Conservation (phyloP, 805 yeast species). For the Cyberlindnera mississippiensis region DNA sequence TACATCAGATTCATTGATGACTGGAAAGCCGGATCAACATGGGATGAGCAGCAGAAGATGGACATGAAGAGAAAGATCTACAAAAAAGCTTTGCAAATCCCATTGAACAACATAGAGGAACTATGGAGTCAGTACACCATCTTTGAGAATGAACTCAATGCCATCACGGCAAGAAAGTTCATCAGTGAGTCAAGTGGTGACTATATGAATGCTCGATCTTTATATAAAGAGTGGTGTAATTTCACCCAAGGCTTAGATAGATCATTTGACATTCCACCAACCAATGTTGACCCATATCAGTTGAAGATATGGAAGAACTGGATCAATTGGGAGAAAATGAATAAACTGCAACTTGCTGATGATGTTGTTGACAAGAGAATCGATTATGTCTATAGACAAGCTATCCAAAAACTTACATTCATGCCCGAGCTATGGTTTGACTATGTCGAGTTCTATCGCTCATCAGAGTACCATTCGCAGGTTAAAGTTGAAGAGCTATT, state of each 20-base stretch:
- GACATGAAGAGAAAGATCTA: constrained; percentile 74
- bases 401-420: constrained; percentile 56
- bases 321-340: constrained; percentile 75
- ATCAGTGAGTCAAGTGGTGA: constrained; percentile 78
- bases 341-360: constrained; percentile 58
- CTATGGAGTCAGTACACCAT: constrained; percentile 78
- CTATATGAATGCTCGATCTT: constrained; percentile 82
- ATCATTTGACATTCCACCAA: constrained; percentile 32
- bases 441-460: constrained; percentile 37
- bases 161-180: constrained; percentile 77
- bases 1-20: constrained; percentile 73
- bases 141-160: constrained; percentile 77
- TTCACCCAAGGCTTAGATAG: constrained; percentile 46
- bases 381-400: constrained; percentile 67
- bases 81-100: constrained; percentile 67
- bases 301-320: constrained; percentile 62
- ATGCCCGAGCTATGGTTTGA: constrained; percentile 78
- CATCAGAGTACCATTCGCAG: constrained; percentile 13
- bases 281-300: constrained; percentile 32
- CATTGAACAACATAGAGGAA: constrained; percentile 67
- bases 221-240: constrained; percentile 66
- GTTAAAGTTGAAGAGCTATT: constrained; percentile 40
- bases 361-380: constrained; percentile 52
- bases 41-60: constrained; percentile 81
- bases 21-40: constrained; percentile 74